Percentiles rank a stretch among this genome's conserved stretches.
These are phyloP conservation scores for Onygenales sp. DNA, from an alignment of 2,329 filamentous ascomycete species.

Conservation along the genomic window DNA sequence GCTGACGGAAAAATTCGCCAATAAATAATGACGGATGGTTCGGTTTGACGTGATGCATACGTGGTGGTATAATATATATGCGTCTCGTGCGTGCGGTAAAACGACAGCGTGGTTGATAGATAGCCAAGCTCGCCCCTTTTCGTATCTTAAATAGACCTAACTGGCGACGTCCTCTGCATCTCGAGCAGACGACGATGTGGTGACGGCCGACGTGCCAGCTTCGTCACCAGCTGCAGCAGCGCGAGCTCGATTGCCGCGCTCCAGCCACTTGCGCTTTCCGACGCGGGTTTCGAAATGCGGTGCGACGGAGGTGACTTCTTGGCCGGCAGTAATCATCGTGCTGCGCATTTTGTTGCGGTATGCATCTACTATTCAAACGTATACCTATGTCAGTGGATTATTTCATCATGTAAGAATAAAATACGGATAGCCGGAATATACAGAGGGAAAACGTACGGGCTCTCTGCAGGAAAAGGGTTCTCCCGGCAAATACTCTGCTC, in stretches of 20 bases:
- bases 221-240: neutral
- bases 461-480: slow-evolving; percentile 81
- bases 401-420: slow-evolving; percentile 1
- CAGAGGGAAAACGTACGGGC: slow-evolving; percentile 57
- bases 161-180: slow-evolving; percentile 29
- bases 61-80: too few relatives aligned
- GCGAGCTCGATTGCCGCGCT: slow-evolving; percentile 15
- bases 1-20: too few relatives aligned
- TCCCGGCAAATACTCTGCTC: slow-evolving; percentile 78
- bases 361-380: slow-evolving; percentile 60
- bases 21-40: too few relatives aligned
- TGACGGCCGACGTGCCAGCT: slow-evolving; percentile 13
- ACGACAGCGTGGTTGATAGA: too few relatives aligned
- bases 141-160: neutral
- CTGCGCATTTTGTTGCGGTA: slow-evolving; percentile 86
- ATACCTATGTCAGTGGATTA: slow-evolving; percentile 6
- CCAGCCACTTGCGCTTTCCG: slow-evolving; percentile 12
- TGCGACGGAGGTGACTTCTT: slow-evolving; percentile 63
- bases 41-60: too few relatives aligned
- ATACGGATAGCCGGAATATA: neutral
- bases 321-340: slow-evolving; percentile 67
- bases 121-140: too few relatives aligned
- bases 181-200: slow-evolving; percentile 20
- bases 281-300: slow-evolving; percentile 77
- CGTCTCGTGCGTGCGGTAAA: too few relatives aligned